These are phyloP conservation scores for Juglanconis oblonga DNA, from an alignment of 2,329 filamentous ascomycete species.

Conservation along the genomic window DNA sequence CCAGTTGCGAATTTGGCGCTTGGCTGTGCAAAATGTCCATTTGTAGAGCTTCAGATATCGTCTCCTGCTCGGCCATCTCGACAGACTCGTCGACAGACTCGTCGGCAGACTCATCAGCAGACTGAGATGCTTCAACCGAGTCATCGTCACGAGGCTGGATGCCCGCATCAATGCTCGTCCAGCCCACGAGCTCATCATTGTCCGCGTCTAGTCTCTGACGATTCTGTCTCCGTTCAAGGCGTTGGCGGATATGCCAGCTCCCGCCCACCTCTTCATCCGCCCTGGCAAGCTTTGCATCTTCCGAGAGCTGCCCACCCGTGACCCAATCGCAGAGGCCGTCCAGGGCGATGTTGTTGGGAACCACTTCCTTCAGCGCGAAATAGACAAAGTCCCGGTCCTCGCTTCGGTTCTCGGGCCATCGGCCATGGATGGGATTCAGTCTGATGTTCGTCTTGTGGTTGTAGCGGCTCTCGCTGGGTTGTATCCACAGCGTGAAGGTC, in stretches of 20 bases:
- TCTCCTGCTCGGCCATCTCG: neutral
- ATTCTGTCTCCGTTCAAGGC: constrained; percentile 11
- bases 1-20: neutral
- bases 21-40: neutral
- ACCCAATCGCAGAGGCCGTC: constrained; percentile 45
- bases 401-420: constrained; percentile 37
- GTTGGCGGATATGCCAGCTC: constrained; percentile 12
- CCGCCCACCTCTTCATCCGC: constrained; percentile 17
- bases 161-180: constrained; percentile 1
- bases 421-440: constrained; percentile 34
- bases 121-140: neutral
- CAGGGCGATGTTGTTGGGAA: constrained; percentile 36
- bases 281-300: constrained; percentile 18
- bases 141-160: neutral
- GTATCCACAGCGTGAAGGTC: constrained; percentile 42
- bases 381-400: constrained; percentile 31
- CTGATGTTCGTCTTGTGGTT: constrained; percentile 36
- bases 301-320: constrained; percentile 23
- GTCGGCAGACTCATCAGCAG: neutral
- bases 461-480: constrained; percentile 39
- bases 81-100: no score
- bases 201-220: neutral
- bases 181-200: neutral
- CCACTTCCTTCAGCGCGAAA: constrained; percentile 34
- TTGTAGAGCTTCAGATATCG: neutral